Conservation (phyloP, 2,329 filamentous ascomycete genomes). For the Aspergillus spinulosporus region DNA sequence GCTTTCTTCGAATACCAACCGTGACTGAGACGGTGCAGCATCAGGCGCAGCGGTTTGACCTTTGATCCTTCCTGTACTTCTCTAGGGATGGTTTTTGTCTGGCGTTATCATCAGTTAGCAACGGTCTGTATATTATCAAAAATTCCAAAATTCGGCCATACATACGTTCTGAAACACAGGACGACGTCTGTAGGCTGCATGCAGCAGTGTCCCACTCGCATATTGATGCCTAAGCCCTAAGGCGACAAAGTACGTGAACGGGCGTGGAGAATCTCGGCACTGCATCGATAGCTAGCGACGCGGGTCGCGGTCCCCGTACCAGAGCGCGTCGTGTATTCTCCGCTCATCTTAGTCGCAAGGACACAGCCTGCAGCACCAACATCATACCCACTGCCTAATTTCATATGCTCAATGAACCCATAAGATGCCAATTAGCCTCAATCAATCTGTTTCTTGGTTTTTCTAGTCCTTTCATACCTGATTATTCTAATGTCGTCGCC, state of each 20-base stretch:
- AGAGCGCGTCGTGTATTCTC: slow-evolving; percentile 18
- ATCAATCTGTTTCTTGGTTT: neutral
- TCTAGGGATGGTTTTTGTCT: slow-evolving; percentile 19
- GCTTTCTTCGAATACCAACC: slow-evolving; percentile 1
- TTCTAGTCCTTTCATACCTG: neutral
- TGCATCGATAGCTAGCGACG: slow-evolving; percentile 16
- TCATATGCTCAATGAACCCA: neutral
- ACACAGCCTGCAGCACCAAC: neutral
- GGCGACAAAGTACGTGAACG: neutral
- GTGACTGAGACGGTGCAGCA: slow-evolving; percentile 9
- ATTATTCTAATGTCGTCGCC: slow-evolving; percentile 30
- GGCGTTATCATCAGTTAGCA: slow-evolving; percentile 18
- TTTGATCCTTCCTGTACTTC: slow-evolving; percentile 17
- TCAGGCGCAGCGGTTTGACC: slow-evolving; percentile 9
- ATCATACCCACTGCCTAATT: neutral
- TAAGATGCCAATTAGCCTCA: slow-evolving; percentile 7
- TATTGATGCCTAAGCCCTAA: neutral
- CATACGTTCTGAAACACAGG: neutral
- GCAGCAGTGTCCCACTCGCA: neutral
- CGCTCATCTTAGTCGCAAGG: slow-evolving; percentile 11
- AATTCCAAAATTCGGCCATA: slow-evolving; percentile 4
- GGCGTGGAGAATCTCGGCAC: neutral
- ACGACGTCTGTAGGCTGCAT: too few species aligned
- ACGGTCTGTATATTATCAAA: slow-evolving; percentile 19
- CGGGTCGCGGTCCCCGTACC: slow-evolving; percentile 14